A percentile compares a stretch with the other conserved stretches of the same genome.
phyloP scores from a whole-genome alignment of 2,329 filamentous ascomycete species.

The Phaeosphaeriaceae sp. region DNA sequence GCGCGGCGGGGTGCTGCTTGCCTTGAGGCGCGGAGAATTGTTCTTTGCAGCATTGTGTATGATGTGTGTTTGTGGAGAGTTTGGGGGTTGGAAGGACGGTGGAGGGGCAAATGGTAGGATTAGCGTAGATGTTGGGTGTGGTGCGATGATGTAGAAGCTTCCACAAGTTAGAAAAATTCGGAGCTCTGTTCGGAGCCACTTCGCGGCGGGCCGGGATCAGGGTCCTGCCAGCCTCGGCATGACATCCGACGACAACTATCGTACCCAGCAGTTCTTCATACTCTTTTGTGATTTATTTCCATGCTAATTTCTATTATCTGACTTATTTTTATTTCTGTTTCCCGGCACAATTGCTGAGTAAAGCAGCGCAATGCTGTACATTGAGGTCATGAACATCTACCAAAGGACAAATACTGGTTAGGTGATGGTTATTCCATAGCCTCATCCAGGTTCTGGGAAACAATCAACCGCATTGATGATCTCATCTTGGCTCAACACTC shows the following conservation, averaged over 20 bases:
- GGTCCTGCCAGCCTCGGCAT: constrained; percentile 27
- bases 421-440: no score
- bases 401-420: constrained; percentile 4
- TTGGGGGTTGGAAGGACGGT: neutral
- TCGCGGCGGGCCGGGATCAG: constrained; percentile 23
- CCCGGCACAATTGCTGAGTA: neutral
- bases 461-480: no score
- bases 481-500: no score
- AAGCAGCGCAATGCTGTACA: constrained; percentile 19
- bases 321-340: no score
- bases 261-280: no score
- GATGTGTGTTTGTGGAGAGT: neutral
- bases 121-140: constrained; percentile 3
- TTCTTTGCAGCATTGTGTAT: constrained; percentile 58
- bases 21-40: constrained; percentile 56
- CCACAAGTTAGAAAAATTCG: constrained; percentile 25
- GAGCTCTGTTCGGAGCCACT: constrained; percentile 15
- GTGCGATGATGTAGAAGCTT: constrained; percentile 27
- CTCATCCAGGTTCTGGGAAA: no score
- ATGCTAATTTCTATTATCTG: no score
- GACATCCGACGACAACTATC: constrained; percentile 17
- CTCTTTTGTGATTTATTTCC: neutral
- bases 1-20: constrained; percentile 52
- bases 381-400: constrained; percentile 11
- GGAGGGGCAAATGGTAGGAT: neutral